These are phyloP conservation scores for Populus tremula DNA, from an alignment of 345 rosid genomes.

Conservation along the genomic window DNA sequence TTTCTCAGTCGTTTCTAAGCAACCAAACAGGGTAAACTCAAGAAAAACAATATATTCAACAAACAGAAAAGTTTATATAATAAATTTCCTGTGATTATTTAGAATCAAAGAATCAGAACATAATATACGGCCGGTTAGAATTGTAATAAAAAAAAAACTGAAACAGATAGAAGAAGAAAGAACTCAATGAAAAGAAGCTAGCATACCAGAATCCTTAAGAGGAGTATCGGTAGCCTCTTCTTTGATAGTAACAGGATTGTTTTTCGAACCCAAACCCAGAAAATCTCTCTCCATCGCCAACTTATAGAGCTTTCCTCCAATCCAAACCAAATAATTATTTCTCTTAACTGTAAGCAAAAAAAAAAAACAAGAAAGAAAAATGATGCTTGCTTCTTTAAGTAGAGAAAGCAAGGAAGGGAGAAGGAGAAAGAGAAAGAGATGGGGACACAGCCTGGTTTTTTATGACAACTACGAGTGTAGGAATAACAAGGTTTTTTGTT, in stretches of 20 bases:
- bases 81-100: background rate
- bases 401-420: background rate
- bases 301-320: background rate
- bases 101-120: background rate
- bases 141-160: background rate
- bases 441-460: background rate
- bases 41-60: background rate
- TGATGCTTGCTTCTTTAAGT: slow-evolving; percentile 3
- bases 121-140: too few species aligned
- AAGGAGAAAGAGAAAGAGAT: background rate
- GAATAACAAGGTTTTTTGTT: background rate
- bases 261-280: slow-evolving; percentile 45
- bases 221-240: slow-evolving; percentile 42
- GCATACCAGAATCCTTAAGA: slow-evolving; percentile 40
- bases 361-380: background rate
- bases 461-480: background rate
- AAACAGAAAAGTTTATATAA: background rate
- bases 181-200: background rate
- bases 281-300: slow-evolving; percentile 54
- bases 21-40: background rate
- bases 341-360: background rate
- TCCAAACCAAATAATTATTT: background rate
- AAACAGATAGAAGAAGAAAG: background rate
- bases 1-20: background rate
- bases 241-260: slow-evolving; percentile 38